phyloP scores from a whole-genome alignment of 768 basidiomycete genomes.

The Russula virescens region DNA sequence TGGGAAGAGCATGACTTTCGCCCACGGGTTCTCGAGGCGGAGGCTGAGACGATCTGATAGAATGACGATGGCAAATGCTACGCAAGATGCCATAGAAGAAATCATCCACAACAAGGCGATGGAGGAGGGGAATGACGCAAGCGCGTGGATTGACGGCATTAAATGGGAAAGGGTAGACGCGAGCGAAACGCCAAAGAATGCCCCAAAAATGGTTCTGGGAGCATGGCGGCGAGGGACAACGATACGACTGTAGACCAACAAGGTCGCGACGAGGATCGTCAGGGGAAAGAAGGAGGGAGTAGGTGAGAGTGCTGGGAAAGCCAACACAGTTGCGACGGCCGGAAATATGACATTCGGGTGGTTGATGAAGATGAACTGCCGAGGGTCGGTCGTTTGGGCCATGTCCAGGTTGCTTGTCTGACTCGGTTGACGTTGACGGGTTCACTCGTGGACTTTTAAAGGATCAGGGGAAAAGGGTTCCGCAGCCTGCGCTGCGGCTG shows the following conservation, averaged over 20 bases:
- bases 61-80: conserved; percentile 31
- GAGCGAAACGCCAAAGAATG: conserved; percentile 27
- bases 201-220: conserved; percentile 5
- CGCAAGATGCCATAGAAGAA: conserved; percentile 39
- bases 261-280: conserved; percentile 27
- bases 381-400: neutral
- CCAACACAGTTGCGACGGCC: neutral
- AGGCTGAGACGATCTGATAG: conserved; percentile 37
- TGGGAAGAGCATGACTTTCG: conserved; percentile 56
- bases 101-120: conserved; percentile 40
- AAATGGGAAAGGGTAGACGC: conserved; percentile 29
- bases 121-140: conserved; percentile 49
- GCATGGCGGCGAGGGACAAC: conserved; percentile 21
- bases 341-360: conserved; percentile 21
- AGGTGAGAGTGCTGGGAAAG: conserved; percentile 28
- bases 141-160: conserved; percentile 37
- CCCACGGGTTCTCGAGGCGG: conserved; percentile 34
- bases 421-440: neutral
- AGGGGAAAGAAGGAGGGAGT: conserved; percentile 31
- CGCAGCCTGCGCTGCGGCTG: too few species aligned
- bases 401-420: neutral
- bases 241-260: conserved; percentile 28
- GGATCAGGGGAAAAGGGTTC: neutral
- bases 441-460: neutral
- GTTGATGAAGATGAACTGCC: conserved; percentile 16